Evolutionary conservation across 1,284 basidiomycete genomes (phyloP).

Genomic region (Cryptococcus floricola): DNA sequence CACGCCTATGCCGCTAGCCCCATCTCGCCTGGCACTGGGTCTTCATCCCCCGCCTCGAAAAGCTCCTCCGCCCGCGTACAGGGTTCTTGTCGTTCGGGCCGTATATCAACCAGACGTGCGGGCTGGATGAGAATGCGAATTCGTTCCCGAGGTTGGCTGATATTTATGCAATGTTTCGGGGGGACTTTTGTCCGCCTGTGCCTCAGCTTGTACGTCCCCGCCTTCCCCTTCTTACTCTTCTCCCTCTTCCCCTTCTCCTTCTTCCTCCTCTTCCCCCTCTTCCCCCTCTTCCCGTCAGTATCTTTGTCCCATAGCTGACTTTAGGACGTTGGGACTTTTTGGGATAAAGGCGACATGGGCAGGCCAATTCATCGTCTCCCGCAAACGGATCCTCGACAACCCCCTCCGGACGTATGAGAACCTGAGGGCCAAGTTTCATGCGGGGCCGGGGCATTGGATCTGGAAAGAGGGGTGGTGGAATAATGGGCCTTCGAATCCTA

Average conservation of each 20-base stretch:
- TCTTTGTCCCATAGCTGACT: not conserved
- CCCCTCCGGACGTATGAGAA: conserved; percentile 23
- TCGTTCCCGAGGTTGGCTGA: conserved; percentile 28
- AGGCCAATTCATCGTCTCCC: conserved; percentile 42
- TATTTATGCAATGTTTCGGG: conserved; percentile 30
- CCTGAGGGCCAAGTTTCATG: conserved; percentile 30
- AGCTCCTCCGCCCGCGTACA: conserved; percentile 18
- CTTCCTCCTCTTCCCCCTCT: too few relatives aligned
- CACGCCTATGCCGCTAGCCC: conserved; percentile 26
- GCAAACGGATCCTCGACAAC: conserved; percentile 29
- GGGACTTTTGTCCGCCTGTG: conserved; percentile 27
- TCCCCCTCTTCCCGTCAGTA: not conserved
- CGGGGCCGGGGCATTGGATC: conserved; percentile 35
- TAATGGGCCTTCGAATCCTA: conserved; percentile 30
- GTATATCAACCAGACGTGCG: conserved; percentile 34
- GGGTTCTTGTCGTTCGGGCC: conserved; percentile 46
- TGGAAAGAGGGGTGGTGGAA: conserved; percentile 39
- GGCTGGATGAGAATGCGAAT: conserved; percentile 19
- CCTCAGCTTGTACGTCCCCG: conserved; percentile 17
- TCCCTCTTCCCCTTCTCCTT: too few relatives aligned
- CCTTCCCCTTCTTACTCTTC: too few relatives aligned
- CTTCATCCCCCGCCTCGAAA: conserved; percentile 35
- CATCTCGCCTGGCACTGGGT: conserved; percentile 47
- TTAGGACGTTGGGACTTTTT: too few relatives aligned
- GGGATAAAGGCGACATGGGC: conserved; percentile 43